Percentiles rank a stretch among this genome's conserved stretches.
Evolutionary conservation across 2,329 filamentous ascomycete genomes (phyloP).

Genomic region (Mycogone perniciosa): DNA sequence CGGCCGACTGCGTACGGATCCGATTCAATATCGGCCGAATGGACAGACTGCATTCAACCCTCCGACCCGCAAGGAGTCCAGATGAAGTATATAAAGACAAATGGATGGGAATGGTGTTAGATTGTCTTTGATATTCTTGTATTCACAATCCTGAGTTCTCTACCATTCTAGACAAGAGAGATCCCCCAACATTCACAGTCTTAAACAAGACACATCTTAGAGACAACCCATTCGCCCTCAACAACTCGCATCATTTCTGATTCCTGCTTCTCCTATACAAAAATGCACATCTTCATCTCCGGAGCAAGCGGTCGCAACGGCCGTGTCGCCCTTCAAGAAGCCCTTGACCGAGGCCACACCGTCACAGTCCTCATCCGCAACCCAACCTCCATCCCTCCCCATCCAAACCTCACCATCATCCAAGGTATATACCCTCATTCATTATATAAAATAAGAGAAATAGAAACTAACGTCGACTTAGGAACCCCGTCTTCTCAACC

Average conservation of each 20-base stretch:
- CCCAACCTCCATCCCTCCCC: slow-evolving; percentile 23
- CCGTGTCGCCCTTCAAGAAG: slow-evolving; percentile 33
- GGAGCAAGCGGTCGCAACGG: slow-evolving; percentile 44
- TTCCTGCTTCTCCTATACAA: background rate
- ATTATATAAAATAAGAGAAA: background rate
- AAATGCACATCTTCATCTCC: slow-evolving; percentile 41
- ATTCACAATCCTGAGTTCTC: too few species aligned
- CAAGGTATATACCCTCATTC: slow-evolving; percentile 7
- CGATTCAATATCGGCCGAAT: slow-evolving; percentile 21
- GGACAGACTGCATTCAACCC: background rate
- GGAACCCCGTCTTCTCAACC: slow-evolving; percentile 31
- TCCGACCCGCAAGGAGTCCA: background rate
- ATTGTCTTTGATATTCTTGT: background rate
- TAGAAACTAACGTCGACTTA: background rate
- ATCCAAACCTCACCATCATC: slow-evolving; percentile 31
- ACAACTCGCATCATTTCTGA: slow-evolving; percentile 2
- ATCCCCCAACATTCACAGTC: too few species aligned
- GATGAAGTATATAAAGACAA: background rate
- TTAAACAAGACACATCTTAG: background rate
- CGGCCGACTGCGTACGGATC: slow-evolving; percentile 13
- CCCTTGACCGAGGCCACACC: slow-evolving; percentile 33
- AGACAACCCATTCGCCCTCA: slow-evolving; percentile 15
- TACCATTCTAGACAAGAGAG: too few species aligned
- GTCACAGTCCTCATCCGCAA: slow-evolving; percentile 42
- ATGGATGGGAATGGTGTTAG: background rate